Evolutionary conservation across 169 alveolate species (phyloP), one percentile per base, ranked within the genome.

Genomic region (Perkinsus marinus): DNA sequence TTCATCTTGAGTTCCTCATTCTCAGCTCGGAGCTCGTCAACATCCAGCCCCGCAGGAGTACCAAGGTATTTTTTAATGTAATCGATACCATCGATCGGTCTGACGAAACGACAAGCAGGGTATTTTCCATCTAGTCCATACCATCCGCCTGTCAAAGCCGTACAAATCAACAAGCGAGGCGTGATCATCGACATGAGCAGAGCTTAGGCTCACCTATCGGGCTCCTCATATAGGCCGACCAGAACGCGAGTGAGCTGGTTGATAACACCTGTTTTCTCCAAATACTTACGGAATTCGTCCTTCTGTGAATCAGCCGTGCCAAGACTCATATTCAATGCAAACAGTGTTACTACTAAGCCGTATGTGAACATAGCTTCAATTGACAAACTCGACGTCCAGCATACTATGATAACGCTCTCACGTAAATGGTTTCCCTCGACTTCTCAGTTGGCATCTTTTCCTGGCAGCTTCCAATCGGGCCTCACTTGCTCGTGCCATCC

Each of bases 141-240:
- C n/a, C n/a, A n/a, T n/a, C n/a, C n/a, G n/a, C n/a, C n/a, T n/a
- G n/a, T n/a, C n/a, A n/a, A n/a, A n/a, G n/a, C n/a, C n/a, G n/a
- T n/a, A n/a, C n/a, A n/a, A n/a, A n/a, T n/a, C n/a, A n/a, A n/a
- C n/a, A n/a, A n/a, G n/a, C 79, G 79, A 57, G 7, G 3, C 30
- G 30, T 57, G 46, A 41, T 41, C 46, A 10, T 41, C 19, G 19
- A 41, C 5, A 57, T 30, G 37, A 57, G 5, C 7, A 57, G 26
- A 7, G 0, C 36, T 26, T 57, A 2, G 37, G 5, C 30, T 26
- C 5, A 57, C 79, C 79, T 57, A 57, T 97, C 97, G 68, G 97
- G 97, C 68, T 96, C 97, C 93, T 96, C 98, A 92, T 97, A 97
- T 36, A 97, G 94, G 68, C 97, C 97, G 68, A 97, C 98, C 41